Evolutionary conservation across 106 monocot genomes (phyloP).

Genomic region (Apostasia ramifera): DNA sequence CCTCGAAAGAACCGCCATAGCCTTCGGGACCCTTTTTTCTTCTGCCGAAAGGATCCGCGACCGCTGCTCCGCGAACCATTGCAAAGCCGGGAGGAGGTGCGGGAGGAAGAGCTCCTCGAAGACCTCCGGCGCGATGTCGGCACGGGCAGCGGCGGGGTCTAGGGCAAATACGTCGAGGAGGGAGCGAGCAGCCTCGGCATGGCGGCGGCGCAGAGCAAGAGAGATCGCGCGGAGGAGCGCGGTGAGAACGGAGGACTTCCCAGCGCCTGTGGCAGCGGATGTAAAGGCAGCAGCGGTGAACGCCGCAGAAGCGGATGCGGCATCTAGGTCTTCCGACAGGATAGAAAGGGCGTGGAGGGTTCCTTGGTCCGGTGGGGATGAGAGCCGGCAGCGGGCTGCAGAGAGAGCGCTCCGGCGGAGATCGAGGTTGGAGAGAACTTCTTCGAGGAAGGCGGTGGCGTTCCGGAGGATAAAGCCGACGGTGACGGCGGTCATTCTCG

Average conservation of each 20-base stretch:
- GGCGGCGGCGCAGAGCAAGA: slow-evolving; percentile 17
- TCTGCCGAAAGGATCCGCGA: slow-evolving; percentile 9
- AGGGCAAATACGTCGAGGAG: slow-evolving; percentile 44
- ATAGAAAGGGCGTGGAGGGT: slow-evolving; percentile 18
- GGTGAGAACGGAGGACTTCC: slow-evolving; percentile 21
- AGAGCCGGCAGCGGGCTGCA: slow-evolving; percentile 12
- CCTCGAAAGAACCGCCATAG: slow-evolving; percentile 25
- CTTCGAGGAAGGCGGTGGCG: slow-evolving; percentile 22
- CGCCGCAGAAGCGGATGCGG: not conserved
- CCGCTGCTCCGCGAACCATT: slow-evolving; percentile 32
- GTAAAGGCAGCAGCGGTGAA: not conserved
- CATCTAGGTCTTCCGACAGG: not conserved
- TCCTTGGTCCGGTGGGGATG: slow-evolving; percentile 15
- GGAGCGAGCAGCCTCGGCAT: slow-evolving; percentile 18
- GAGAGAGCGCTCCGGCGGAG: slow-evolving; percentile 21
- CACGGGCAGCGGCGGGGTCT: slow-evolving; percentile 30
- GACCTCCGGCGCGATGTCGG: slow-evolving; percentile 31
- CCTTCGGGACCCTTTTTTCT: not conserved
- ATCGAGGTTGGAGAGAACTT: slow-evolving; percentile 20
- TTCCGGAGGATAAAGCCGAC: slow-evolving; percentile 14
- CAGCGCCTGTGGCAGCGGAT: slow-evolving; percentile 3
- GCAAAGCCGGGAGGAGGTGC: slow-evolving; percentile 32
- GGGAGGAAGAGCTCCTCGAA: slow-evolving; percentile 51
- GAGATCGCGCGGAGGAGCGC: slow-evolving; percentile 33
- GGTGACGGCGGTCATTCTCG: slow-evolving; percentile 3